These are phyloP conservation scores for Rauvolfia tetraphylla DNA, from an alignment of 257 asterid species.

Conservation along the genomic window DNA sequence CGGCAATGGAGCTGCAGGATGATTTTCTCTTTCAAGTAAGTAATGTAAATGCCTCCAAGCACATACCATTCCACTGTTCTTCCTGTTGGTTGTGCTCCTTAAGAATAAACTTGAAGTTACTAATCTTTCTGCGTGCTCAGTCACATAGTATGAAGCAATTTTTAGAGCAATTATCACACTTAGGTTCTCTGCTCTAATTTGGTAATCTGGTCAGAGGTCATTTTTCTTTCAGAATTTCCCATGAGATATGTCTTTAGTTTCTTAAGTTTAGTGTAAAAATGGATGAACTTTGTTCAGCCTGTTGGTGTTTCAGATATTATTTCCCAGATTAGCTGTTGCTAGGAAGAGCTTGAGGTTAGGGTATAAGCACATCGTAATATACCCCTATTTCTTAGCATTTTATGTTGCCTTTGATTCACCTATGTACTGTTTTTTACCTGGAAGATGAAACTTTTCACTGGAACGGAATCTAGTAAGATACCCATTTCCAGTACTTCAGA, in stretches of 20 bases:
- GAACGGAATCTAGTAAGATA: conserved; percentile 1
- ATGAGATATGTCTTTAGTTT: neutral
- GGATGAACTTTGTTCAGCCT: neutral
- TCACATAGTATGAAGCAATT: neutral
- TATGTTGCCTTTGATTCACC: neutral
- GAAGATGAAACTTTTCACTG: neutral
- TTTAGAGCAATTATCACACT: neutral
- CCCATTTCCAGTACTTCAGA: neutral
- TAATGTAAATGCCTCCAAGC: conserved; percentile 9
- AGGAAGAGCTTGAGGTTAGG: neutral
- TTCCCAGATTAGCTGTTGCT: neutral
- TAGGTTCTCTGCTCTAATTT: neutral
- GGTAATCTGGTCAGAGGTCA: neutral
- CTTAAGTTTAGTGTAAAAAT: conserved; percentile 1
- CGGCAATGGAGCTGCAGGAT: conserved; percentile 19
- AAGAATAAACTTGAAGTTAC: neutral
- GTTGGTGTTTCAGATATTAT: neutral
- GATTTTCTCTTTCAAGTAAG: conserved; percentile 21
- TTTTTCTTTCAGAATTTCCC: neutral
- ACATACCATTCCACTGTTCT: conserved; percentile 6
- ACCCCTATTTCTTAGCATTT: neutral
- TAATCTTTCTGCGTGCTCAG: neutral
- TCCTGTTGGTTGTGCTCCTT: conserved; percentile 12
- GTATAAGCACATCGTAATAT: neutral
- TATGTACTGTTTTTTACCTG: neutral